These are phyloP conservation scores for Trichoderma afroharzianum DNA, from an alignment of 2,329 filamentous ascomycete species.

Conservation along the genomic window DNA sequence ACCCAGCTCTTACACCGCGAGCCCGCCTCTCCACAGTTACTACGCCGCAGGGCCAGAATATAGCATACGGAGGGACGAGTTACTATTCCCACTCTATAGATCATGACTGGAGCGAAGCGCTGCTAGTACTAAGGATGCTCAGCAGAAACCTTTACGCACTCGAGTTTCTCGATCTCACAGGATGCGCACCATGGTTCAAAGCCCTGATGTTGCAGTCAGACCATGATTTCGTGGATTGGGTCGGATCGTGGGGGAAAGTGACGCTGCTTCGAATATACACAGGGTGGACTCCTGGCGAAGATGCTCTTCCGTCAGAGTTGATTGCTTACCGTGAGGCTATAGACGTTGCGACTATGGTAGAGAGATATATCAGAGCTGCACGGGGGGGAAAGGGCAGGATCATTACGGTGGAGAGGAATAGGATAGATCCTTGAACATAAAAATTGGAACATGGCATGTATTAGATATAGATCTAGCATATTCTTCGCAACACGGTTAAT, in stretches of 20 bases:
- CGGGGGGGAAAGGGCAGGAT: constrained; percentile 47
- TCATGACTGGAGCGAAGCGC: constrained; percentile 57
- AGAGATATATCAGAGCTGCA: constrained; percentile 45
- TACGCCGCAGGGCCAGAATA: constrained; percentile 39
- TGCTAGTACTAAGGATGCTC: constrained; percentile 52
- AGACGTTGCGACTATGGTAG: constrained; percentile 40
- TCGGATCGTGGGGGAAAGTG: constrained; percentile 51
- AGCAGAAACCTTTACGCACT: constrained; percentile 54
- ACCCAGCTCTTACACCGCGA: constrained; percentile 55
- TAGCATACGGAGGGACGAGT: constrained; percentile 54
- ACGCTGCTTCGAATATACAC: constrained; percentile 42
- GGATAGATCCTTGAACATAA: constrained; percentile 14
- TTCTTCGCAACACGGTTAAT: not conserved
- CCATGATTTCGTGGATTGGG: constrained; percentile 52
- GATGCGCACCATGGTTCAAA: constrained; percentile 53
- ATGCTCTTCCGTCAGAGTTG: constrained; percentile 33
- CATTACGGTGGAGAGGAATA: constrained; percentile 47
- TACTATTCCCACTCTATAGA: constrained; percentile 57
- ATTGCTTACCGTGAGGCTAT: constrained; percentile 35
- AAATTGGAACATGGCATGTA: no score
- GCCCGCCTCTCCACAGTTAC: constrained; percentile 47
- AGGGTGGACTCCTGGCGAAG: constrained; percentile 39
- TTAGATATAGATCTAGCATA: not conserved
- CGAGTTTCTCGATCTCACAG: constrained; percentile 59
- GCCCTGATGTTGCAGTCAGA: constrained; percentile 43